These are phyloP conservation scores for Chrysochromulina parva DNA, from an alignment of 78 protist species.

Conservation along the genomic window DNA sequence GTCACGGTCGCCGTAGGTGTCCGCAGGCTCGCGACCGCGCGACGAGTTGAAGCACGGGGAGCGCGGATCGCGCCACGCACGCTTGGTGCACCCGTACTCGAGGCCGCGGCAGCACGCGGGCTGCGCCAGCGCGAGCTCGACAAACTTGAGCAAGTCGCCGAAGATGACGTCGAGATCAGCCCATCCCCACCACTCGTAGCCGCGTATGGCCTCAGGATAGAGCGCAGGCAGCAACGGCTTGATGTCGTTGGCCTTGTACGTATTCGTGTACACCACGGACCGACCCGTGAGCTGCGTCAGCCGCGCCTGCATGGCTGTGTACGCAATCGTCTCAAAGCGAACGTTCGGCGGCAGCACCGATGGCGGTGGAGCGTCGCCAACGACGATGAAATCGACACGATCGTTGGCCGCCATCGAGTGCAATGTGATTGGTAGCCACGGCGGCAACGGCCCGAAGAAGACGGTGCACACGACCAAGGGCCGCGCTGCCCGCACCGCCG, in stretches of 20 bases:
- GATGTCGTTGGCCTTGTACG: constrained; percentile 3
- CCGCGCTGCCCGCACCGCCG: no score
- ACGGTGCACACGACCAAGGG: neutral
- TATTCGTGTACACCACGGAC: neutral
- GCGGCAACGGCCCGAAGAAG: constrained; percentile 18
- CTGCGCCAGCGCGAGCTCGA: no score
- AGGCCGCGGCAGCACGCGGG: neutral
- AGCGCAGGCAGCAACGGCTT: neutral
- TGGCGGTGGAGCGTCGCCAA: neutral
- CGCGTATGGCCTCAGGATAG: neutral
- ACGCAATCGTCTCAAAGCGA: neutral
- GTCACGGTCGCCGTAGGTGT: neutral
- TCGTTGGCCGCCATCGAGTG: neutral
- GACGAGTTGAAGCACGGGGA: constrained; percentile 3
- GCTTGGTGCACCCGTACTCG: neutral
- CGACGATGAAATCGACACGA: neutral
- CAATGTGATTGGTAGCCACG: constrained; percentile 12
- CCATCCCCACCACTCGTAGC: neutral
- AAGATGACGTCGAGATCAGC: neutral
- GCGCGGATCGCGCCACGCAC: neutral
- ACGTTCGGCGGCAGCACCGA: neutral
- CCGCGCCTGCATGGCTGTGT: neutral
- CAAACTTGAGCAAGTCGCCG: neutral
- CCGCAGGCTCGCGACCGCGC: neutral
- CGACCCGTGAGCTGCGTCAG: neutral